These are phyloP conservation scores for Saksenaea oblongispora DNA, from an alignment of 371 early-diverging fungal species.

Conservation along the genomic window DNA sequence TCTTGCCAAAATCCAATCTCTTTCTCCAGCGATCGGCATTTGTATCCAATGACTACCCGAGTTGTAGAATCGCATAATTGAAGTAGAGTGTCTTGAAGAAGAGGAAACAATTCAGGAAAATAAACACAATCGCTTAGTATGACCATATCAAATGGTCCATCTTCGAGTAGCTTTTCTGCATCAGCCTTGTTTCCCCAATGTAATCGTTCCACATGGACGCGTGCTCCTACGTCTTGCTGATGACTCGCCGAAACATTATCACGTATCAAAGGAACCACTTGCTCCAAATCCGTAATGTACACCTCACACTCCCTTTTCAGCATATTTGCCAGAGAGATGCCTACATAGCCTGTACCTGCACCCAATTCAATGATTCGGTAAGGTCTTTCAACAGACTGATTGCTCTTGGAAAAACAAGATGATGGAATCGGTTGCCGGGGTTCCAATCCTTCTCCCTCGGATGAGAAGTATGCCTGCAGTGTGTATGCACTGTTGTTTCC, in stretches of 20 bases:
- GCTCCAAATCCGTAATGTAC: constrained; percentile 57
- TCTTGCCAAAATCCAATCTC: constrained; percentile 66
- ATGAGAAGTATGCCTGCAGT: constrained; percentile 41
- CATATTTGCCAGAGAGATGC: constrained; percentile 54
- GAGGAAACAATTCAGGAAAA: constrained; percentile 57
- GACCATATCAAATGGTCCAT: constrained; percentile 48
- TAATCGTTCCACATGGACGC: constrained; percentile 40
- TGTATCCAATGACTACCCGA: constrained; percentile 58
- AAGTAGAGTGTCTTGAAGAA: constrained; percentile 46
- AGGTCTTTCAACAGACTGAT: constrained; percentile 7
- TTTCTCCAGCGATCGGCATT: constrained; percentile 57
- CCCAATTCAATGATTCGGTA: constrained; percentile 49
- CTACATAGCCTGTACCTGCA: constrained; percentile 63
- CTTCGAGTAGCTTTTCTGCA: constrained; percentile 20
- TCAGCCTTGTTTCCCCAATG: constrained; percentile 58
- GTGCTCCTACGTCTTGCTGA: constrained; percentile 8
- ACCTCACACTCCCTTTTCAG: constrained; percentile 36
- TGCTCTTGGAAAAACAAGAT: constrained; percentile 7
- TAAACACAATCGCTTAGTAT: constrained; percentile 61
- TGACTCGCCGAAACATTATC: constrained; percentile 43
- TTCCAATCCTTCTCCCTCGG: constrained; percentile 13
- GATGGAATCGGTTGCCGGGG: constrained; percentile 36
- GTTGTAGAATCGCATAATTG: constrained; percentile 45
- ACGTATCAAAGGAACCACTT: constrained; percentile 53
- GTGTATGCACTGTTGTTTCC: constrained; percentile 39